Conservation (phyloP, 257 asterid species). For the Salvia rosmarinus region DNA sequence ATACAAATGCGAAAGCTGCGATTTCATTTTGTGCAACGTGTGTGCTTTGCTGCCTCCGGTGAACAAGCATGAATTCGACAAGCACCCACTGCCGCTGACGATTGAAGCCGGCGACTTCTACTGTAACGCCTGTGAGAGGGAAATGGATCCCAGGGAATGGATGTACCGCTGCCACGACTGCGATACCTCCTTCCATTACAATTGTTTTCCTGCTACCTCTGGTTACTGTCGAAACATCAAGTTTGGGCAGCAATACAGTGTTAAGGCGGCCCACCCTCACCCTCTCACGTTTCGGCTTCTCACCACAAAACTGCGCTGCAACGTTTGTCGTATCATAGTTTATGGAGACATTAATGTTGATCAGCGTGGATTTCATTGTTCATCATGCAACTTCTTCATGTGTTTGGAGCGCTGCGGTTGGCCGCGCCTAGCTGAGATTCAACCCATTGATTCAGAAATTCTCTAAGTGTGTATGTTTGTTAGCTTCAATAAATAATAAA, state of each 20-base stretch:
- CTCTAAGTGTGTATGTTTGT: too few relatives aligned
- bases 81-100: slow-evolving; percentile 7
- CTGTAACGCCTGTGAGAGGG: background rate
- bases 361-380: background rate
- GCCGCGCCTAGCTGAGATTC: too few relatives aligned
- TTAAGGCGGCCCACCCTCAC: background rate
- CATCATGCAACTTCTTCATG: background rate
- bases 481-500: too few relatives aligned
- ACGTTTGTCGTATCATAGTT: background rate
- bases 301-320: background rate
- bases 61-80: background rate
- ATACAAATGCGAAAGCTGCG: background rate
- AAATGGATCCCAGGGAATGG: slow-evolving; percentile 1
- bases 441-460: too few relatives aligned
- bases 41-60: background rate
- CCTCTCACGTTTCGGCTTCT: background rate
- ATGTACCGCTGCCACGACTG: background rate
- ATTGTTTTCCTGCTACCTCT: background rate
- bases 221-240: background rate
- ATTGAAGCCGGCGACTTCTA: slow-evolving; percentile 7
- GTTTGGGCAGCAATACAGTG: background rate
- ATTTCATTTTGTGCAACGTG: background rate
- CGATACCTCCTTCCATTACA: background rate
- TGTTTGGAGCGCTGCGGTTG: background rate
- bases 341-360: background rate